A percentile compares a stretch with the other conserved stretches of the same genome.
These are phyloP conservation scores for Volvariella surrecta DNA, from an alignment of 1,284 basidiomycete species.

Conservation along the genomic window DNA sequence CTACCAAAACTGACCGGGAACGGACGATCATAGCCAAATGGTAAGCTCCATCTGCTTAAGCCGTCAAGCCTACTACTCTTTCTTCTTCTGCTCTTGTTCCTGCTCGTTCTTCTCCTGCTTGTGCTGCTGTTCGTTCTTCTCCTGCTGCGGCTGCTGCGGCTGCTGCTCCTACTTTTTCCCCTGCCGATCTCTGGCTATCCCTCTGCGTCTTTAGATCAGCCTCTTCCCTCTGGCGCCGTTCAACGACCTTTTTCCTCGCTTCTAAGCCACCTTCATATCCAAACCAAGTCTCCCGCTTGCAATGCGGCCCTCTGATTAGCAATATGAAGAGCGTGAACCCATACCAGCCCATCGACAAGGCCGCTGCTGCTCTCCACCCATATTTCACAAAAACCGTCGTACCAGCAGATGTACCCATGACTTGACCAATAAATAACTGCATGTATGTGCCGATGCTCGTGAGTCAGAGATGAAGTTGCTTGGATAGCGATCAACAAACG, in stretches of 20 bases:
- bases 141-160: too few species aligned
- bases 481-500: too few species aligned
- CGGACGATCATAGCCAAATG: too few species aligned
- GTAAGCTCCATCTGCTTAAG: too few species aligned
- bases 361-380: conserved; percentile 53
- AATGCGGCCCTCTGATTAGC: conserved; percentile 46
- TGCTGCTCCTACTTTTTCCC: not conserved
- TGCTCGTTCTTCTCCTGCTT: too few species aligned
- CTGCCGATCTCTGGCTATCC: not conserved
- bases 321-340: conserved; percentile 36
- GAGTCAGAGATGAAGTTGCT: too few species aligned
- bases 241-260: conserved; percentile 17
- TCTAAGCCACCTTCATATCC: conserved; percentile 46
- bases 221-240: conserved; percentile 24
- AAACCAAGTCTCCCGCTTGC: conserved; percentile 41
- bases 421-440: conserved; percentile 52
- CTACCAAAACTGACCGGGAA: too few species aligned
- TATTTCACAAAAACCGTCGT: conserved; percentile 48
- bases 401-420: conserved; percentile 57
- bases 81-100: too few species aligned
- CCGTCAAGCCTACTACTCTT: too few species aligned
- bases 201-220: not conserved
- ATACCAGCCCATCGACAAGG: conserved; percentile 41
- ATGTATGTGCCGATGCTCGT: too few species aligned
- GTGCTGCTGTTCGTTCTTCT: too few species aligned